Evolutionary conservation across 352 stramenopile species (phyloP).

Genomic region (Pythium insidiosum): DNA sequence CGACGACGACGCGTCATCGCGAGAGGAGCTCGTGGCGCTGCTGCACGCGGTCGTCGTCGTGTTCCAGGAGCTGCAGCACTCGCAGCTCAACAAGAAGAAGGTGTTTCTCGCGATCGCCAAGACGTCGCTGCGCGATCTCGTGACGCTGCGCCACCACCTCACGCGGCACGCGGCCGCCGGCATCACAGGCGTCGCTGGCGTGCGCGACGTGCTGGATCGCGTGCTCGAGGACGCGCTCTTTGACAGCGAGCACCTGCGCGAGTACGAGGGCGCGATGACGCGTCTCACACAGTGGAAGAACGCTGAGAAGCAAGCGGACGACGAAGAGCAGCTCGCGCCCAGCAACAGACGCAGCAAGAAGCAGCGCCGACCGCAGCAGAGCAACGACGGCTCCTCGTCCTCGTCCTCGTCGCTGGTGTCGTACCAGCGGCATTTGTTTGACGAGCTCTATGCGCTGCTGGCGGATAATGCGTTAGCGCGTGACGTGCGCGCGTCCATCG

Average conservation of each 20-base stretch:
- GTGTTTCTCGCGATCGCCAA: slow-evolving; percentile 79
- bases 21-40: slow-evolving; percentile 29
- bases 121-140: slow-evolving; percentile 55
- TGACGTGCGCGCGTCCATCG: slow-evolving; percentile 37
- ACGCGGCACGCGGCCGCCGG: slow-evolving; percentile 3
- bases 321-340: slow-evolving; percentile 9
- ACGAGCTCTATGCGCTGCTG: slow-evolving; percentile 54
- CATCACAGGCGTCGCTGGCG: neutral
- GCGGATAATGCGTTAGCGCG: slow-evolving; percentile 20
- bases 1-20: neutral
- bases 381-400: neutral
- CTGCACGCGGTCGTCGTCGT: slow-evolving; percentile 45
- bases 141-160: slow-evolving; percentile 45
- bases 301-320: neutral
- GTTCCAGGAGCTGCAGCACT: slow-evolving; percentile 70
- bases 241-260: slow-evolving; percentile 63
- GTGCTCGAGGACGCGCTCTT: slow-evolving; percentile 71
- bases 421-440: slow-evolving; percentile 76
- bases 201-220: slow-evolving; percentile 30
- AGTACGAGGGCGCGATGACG: slow-evolving; percentile 58
- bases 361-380: slow-evolving; percentile 10
- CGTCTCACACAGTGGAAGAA: slow-evolving; percentile 23
- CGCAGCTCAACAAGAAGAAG: slow-evolving; percentile 87
- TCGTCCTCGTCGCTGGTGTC: slow-evolving; percentile 37
- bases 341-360: slow-evolving; percentile 29